Percentiles rank a stretch among this genome's conserved stretches.
phyloP scores from a whole-genome alignment of 441 rosid genomes.

The Arabidopsis hybrid region DNA sequence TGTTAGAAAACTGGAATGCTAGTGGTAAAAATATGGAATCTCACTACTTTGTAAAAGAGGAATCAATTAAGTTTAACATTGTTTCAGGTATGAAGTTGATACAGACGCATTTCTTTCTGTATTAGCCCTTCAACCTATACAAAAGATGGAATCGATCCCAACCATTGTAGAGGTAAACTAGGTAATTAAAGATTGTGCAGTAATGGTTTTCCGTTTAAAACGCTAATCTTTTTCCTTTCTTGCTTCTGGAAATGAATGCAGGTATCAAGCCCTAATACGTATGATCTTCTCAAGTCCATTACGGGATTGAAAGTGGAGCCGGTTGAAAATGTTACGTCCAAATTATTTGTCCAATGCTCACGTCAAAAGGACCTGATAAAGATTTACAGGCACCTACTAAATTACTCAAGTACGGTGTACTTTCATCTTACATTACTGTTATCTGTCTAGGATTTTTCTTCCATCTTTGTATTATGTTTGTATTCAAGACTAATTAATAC shows the following conservation, averaged over 20 bases:
- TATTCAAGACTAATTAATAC: constrained; percentile 44
- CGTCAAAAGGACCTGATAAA: constrained; percentile 92
- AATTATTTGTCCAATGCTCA: constrained; percentile 97
- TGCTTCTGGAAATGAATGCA: constrained; percentile 47
- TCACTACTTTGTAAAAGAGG: constrained; percentile 20
- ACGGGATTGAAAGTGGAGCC: constrained; percentile 89
- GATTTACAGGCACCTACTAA: constrained; percentile 93
- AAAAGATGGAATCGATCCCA: constrained; percentile 74
- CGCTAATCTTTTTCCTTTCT: constrained; percentile 32
- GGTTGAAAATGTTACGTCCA: constrained; percentile 89
- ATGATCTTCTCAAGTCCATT: constrained; percentile 88
- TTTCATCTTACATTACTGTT: constrained; percentile 29
- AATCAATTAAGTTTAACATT: constrained; percentile 44
- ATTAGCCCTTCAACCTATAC: constrained; percentile 90
- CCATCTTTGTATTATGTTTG: neutral
- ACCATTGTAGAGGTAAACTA: constrained; percentile 90
- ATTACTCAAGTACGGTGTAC: constrained; percentile 75
- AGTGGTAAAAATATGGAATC: constrained; percentile 16
- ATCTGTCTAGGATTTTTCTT: neutral
- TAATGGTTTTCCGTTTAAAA: constrained; percentile 3
- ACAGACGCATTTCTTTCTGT: constrained; percentile 95
- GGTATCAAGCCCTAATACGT: constrained; percentile 85
- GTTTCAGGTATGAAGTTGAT: constrained; percentile 87
- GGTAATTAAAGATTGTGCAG: neutral
- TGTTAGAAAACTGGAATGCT: neutral